These are phyloP conservation scores for Byssoonygena ceratinophila DNA, from an alignment of 2,329 filamentous ascomycete genomes.

Conservation along the genomic window DNA sequence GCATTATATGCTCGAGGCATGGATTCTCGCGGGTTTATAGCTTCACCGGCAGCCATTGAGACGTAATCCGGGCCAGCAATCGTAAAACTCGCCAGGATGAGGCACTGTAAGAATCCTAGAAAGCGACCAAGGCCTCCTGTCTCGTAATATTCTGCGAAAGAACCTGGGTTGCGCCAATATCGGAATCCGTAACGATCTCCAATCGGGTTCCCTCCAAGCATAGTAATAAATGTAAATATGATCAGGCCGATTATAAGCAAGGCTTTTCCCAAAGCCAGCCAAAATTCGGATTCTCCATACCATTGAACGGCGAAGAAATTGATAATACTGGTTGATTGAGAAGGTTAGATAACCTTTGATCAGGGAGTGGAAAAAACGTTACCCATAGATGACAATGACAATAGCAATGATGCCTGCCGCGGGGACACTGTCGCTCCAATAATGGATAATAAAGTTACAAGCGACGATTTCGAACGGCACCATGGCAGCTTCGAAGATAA, in stretches of 20 bases:
- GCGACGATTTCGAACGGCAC: constrained; percentile 46
- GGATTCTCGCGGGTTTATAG: constrained; percentile 57
- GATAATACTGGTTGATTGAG: constrained; percentile 41
- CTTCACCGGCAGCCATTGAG: constrained; percentile 55
- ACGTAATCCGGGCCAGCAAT: constrained; percentile 60
- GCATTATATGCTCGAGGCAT: constrained; percentile 67
- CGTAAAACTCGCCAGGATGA: constrained; percentile 60
- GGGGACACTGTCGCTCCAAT: constrained; percentile 40
- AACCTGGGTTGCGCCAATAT: constrained; percentile 55
- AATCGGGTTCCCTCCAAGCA: constrained; percentile 70
- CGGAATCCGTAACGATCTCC: constrained; percentile 63
- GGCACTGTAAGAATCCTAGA: constrained; percentile 63
- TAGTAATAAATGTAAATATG: constrained; percentile 67
- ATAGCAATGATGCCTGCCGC: constrained; percentile 39
- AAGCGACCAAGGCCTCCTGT: constrained; percentile 58
- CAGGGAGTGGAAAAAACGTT: not conserved
- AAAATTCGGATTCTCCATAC: constrained; percentile 70
- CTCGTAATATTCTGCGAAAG: constrained; percentile 57
- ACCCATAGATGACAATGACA: constrained; percentile 38
- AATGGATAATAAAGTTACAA: constrained; percentile 41
- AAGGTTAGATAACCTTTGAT: not conserved
- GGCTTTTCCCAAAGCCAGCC: constrained; percentile 60
- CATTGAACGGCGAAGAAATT: constrained; percentile 64
- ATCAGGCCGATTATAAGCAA: constrained; percentile 61
- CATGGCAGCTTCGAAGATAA: constrained; percentile 42